Percentiles rank a stretch among this genome's conserved stretches.
Evolutionary conservation across 1,284 basidiomycete genomes (phyloP).

Genomic region (Filobasidium uniguttulatum): DNA sequence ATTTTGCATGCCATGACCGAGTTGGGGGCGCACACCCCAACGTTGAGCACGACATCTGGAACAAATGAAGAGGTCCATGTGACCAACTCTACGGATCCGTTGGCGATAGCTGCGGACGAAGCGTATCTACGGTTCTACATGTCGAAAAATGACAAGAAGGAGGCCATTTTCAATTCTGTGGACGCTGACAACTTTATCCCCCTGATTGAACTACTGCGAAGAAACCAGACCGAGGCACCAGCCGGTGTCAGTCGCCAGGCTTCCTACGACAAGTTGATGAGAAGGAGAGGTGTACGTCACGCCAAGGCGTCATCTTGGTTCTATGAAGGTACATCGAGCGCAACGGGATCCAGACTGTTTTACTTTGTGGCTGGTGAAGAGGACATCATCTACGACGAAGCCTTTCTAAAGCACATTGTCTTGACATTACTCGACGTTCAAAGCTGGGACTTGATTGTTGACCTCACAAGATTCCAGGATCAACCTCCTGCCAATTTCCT

Average conservation of each 20-base stretch:
- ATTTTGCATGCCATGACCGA: slow-evolving; percentile 73
- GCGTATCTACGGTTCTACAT: slow-evolving; percentile 2
- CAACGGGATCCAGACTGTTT: slow-evolving; percentile 11
- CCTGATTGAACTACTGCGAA: neutral
- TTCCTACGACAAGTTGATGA: neutral
- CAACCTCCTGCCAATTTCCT: slow-evolving; percentile 66
- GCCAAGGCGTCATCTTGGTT: neutral
- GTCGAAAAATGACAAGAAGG: neutral
- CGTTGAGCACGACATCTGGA: slow-evolving; percentile 3
- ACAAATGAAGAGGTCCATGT: slow-evolving; percentile 6
- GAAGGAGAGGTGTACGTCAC: neutral
- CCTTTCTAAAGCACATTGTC: slow-evolving; percentile 60
- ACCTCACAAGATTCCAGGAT: slow-evolving; percentile 67
- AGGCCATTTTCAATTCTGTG: neutral
- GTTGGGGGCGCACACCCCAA: slow-evolving; percentile 39
- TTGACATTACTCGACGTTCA: neutral
- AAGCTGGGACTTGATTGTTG: slow-evolving; percentile 53
- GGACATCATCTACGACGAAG: slow-evolving; percentile 50
- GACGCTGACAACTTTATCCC: neutral
- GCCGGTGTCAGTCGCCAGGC: neutral
- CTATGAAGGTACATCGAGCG: slow-evolving; percentile 21
- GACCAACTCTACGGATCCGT: neutral
- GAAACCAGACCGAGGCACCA: neutral
- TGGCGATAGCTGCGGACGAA: slow-evolving; percentile 22
- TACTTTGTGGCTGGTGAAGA: neutral